These are phyloP conservation scores for Magnaporthales sp. DNA, from an alignment of 2,329 filamentous ascomycete genomes.

Conservation along the genomic window DNA sequence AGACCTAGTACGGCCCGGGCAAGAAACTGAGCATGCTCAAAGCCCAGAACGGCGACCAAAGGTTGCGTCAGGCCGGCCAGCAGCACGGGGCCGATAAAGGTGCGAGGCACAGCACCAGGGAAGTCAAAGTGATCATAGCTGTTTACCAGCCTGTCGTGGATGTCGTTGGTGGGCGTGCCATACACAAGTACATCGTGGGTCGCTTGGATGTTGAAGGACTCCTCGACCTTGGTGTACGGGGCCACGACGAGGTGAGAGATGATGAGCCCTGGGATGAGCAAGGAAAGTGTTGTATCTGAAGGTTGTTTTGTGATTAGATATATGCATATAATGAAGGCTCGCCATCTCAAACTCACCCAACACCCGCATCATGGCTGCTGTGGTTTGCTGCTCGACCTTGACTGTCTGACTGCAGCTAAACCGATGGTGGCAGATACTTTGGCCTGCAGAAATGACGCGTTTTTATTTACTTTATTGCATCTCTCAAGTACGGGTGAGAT, in stretches of 20 bases:
- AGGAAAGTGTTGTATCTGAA: constrained; percentile 37
- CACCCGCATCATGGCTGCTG: not conserved
- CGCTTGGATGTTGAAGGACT: constrained; percentile 96
- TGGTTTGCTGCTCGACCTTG: not conserved
- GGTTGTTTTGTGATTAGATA: not conserved
- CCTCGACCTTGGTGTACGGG: constrained; percentile 95
- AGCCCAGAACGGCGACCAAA: constrained; percentile 46
- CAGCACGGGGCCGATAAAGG: constrained; percentile 74
- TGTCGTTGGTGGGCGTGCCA: constrained; percentile 57
- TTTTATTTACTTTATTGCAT: not conserved
- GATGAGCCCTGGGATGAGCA: constrained; percentile 54
- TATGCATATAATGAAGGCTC: not conserved
- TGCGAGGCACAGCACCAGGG: constrained; percentile 82
- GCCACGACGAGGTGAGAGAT: constrained; percentile 63
- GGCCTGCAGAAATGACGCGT: not conserved
- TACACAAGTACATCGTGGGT: constrained; percentile 81
- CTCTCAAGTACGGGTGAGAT: not conserved
- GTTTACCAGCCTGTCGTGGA: constrained; percentile 42
- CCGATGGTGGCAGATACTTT: not conserved
- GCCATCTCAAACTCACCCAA: not conserved
- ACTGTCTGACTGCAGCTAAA: not conserved
- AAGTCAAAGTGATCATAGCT: constrained; percentile 88
- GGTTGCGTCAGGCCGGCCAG: constrained; percentile 68
- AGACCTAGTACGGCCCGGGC: constrained; percentile 72
- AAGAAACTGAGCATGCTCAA: constrained; percentile 47